Base-by-base conservation (phyloP, 169 alveolate species). In the Besnoitia besnoiti region DNA sequence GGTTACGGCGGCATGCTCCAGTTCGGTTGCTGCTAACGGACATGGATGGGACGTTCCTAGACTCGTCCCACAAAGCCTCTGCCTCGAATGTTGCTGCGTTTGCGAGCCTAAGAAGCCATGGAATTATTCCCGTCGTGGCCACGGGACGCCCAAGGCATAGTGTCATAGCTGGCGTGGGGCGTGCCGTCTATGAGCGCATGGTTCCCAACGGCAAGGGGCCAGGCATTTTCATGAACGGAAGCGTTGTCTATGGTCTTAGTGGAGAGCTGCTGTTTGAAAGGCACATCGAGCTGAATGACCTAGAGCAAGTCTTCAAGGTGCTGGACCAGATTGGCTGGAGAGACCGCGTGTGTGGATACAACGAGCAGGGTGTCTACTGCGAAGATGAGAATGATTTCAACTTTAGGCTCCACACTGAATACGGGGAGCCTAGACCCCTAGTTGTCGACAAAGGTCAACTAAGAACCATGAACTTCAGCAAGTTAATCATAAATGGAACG, bases 171-270 rank as follows among this genome's bases (percentile, higher is more conserved):
- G 80, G 94, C 30, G 51, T 91, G n/a, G 39, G 85, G 37, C 79
- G 51, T 7, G 77, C 76, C 44, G 37, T 30, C 67, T n/a, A 37
- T 8, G 91, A 33, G 79, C 84, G 33, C 27, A 85, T 92, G 94
- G 61, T 49, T 85, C 85, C 85, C 61, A 49, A 59, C 67, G 92
- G 93, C 42, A 73, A 61, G 16, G 40, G 92, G 27, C 96, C 96
- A 12, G 96, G 96, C 37, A 91, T 95, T 62, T 95, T 88, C 62
- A 79, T 95, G 50, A 95, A 95, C 61, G 96, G 96, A 5, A 84
- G 95, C 40, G 91, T 93, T 44, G 95, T 94, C 37, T 93, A 91
- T 85, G 96, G 90, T 39, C 73, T n/a, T 35, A 89, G 89, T n/a
- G 96, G 96, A 35, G 79, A 89, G 37, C 40, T 85, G 62, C 87